A percentile compares a stretch with the other conserved stretches of the same genome.
Conservation (phyloP, 106 monocot species). For the Gastrodia elata region DNA sequence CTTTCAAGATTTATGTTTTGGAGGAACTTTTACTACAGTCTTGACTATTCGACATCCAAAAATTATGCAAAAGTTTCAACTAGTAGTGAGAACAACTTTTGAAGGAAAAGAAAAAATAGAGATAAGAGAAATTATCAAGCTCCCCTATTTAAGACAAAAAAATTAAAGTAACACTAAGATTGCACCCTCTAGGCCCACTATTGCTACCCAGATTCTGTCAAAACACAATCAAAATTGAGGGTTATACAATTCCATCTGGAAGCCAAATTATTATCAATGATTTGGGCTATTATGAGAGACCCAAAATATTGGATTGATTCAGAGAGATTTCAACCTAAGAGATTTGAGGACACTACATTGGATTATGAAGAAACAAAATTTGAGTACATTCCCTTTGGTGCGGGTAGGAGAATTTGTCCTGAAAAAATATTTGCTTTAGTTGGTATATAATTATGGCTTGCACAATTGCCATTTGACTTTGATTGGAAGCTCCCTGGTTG, state of each 20-base stretch:
- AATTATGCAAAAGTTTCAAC: slow-evolving; percentile 13
- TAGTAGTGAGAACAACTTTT: slow-evolving; percentile 11
- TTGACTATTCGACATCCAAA: slow-evolving; percentile 20
- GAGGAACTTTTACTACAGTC: slow-evolving; percentile 22
- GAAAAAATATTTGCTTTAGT: slow-evolving; percentile 20
- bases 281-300: slow-evolving; percentile 34
- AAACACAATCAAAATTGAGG: slow-evolving; percentile 8
- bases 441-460: slow-evolving; percentile 17
- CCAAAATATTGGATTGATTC: slow-evolving; percentile 24
- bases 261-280: slow-evolving; percentile 17
- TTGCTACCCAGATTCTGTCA: slow-evolving; percentile 5
- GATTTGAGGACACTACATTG: slow-evolving; percentile 21
- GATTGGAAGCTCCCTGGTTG: slow-evolving; percentile 24
- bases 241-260: slow-evolving; percentile 14
- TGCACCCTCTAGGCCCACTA: slow-evolving; percentile 23
- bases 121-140: background rate
- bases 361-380: too few species aligned
- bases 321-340: slow-evolving; percentile 22
- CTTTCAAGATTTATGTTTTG: slow-evolving; percentile 32
- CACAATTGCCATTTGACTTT: slow-evolving; percentile 40
- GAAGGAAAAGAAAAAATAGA: slow-evolving; percentile 14
- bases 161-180: slow-evolving; percentile 34
- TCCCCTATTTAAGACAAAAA: background rate
- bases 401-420: slow-evolving; percentile 40
- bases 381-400: too few species aligned